Conservation (phyloP, 108 stramenopile genomes). For the Skeletonema marinoi region DNA sequence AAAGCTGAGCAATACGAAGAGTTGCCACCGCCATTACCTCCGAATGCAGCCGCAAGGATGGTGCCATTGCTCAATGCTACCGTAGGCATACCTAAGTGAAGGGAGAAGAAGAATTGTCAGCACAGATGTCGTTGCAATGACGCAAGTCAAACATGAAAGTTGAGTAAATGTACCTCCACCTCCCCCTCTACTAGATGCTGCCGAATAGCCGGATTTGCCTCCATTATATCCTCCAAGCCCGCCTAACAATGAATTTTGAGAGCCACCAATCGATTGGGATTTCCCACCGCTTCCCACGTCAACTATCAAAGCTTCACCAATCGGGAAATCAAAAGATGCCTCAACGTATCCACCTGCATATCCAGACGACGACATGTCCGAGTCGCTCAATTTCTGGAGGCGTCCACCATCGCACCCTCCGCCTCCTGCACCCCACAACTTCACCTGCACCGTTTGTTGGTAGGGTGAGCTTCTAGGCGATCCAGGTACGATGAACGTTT, state of each 20-base stretch:
- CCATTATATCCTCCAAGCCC: constrained; percentile 14
- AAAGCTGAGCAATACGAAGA: constrained; percentile 1
- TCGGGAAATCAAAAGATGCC: constrained; percentile 19
- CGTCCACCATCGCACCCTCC: constrained; percentile 31
- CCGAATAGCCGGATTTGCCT: not conserved
- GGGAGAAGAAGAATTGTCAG: no score
- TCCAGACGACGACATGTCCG: constrained; percentile 2
- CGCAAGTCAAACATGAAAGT: no score
- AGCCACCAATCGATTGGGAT: not conserved
- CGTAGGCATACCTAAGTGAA: not conserved
- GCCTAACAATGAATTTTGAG: not conserved
- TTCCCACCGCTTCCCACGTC: constrained; percentile 14
- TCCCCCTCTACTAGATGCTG: constrained; percentile 7
- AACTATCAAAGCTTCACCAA: constrained; percentile 8
- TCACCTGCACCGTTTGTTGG: constrained; percentile 3
- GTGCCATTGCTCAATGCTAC: constrained; percentile 1
- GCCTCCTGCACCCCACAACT: constrained; percentile 28
- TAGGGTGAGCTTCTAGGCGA: not conserved
- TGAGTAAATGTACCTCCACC: constrained; percentile 6
- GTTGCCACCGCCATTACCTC: constrained; percentile 14
- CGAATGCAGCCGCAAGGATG: not conserved
- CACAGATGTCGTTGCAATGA: no score
- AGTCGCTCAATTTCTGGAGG: not conserved
- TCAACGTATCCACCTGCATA: constrained; percentile 12
- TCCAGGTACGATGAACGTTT: constrained; percentile 12